Conservation (phyloP, 1,284 basidiomycete genomes). For the Moniliophthora roreri region DNA sequence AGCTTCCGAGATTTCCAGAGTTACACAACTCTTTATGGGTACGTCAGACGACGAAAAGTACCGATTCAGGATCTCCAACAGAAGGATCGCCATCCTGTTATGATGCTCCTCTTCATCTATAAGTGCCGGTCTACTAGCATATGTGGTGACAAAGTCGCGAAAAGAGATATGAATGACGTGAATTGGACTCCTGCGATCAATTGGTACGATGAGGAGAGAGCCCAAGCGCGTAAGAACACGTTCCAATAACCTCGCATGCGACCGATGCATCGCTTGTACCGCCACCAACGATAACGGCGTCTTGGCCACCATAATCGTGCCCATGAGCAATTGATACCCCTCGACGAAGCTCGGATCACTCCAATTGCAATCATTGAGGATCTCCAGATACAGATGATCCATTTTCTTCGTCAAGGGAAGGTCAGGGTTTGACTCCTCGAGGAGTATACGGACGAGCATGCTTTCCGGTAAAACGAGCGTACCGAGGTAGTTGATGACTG, state of each 20-base stretch:
- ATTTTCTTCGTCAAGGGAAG: slow-evolving; percentile 17
- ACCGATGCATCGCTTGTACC: slow-evolving; percentile 17
- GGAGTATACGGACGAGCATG: slow-evolving; percentile 13
- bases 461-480: slow-evolving; percentile 12
- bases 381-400: slow-evolving; percentile 20
- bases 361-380: slow-evolving; percentile 23
- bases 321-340: slow-evolving; percentile 21
- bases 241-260: slow-evolving; percentile 5
- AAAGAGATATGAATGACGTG: no score
- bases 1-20: no score
- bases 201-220: slow-evolving; percentile 12
- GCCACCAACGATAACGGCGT: slow-evolving; percentile 17
- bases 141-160: no score
- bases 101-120: no score
- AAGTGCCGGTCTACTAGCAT: no score
- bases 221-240: slow-evolving; percentile 9
- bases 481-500: slow-evolving; percentile 18
- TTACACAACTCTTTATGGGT: no score
- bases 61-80: no score
- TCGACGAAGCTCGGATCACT: slow-evolving; percentile 19
- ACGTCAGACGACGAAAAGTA: no score
- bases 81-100: no score
- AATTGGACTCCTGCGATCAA: neutral
- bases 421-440: neutral
- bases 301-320: slow-evolving; percentile 21